Percentiles rank a stretch among this genome's conserved stretches.
These are phyloP conservation scores for Beta macrorhiza DNA, from an alignment of 179 eudicot genomes.

Conservation along the genomic window DNA sequence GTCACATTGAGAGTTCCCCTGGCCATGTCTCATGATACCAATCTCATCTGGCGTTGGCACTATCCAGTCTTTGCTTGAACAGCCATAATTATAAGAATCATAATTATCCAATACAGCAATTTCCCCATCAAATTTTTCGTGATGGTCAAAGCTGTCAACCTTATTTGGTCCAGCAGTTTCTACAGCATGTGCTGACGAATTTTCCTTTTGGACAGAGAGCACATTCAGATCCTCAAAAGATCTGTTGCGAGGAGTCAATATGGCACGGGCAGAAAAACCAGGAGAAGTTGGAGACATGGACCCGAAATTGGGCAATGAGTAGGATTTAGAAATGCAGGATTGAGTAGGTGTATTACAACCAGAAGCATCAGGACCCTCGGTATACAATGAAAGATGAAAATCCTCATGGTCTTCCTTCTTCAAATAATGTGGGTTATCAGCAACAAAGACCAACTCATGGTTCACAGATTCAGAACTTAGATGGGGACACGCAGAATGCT, in stretches of 20 bases:
- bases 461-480: constrained; percentile 40
- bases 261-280: constrained; percentile 17
- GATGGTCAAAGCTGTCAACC: constrained; percentile 20
- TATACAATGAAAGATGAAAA: constrained; percentile 32
- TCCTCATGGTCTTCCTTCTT: constrained; percentile 41
- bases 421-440: constrained; percentile 34
- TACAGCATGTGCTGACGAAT: constrained; percentile 26
- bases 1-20: constrained; percentile 42
- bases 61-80: constrained; percentile 82
- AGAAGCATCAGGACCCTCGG: constrained; percentile 32
- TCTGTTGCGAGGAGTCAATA: constrained; percentile 33
- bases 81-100: constrained; percentile 55
- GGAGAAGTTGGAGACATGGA: constrained; percentile 30
- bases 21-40: constrained; percentile 25
- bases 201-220: constrained; percentile 38
- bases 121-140: constrained; percentile 41
- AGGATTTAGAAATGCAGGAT: constrained; percentile 47
- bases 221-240: constrained; percentile 58
- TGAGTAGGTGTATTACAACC: constrained; percentile 32
- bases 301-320: constrained; percentile 60
- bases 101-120: constrained; percentile 38
- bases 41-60: constrained; percentile 56
- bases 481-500: constrained; percentile 38
- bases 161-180: constrained; percentile 25
- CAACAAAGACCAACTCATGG: constrained; percentile 46